A percentile compares a stretch with the other conserved stretches of the same genome.
Evolutionary conservation across 305 asterid genomes (phyloP).

Genomic region (Fraxinus paxiana): DNA sequence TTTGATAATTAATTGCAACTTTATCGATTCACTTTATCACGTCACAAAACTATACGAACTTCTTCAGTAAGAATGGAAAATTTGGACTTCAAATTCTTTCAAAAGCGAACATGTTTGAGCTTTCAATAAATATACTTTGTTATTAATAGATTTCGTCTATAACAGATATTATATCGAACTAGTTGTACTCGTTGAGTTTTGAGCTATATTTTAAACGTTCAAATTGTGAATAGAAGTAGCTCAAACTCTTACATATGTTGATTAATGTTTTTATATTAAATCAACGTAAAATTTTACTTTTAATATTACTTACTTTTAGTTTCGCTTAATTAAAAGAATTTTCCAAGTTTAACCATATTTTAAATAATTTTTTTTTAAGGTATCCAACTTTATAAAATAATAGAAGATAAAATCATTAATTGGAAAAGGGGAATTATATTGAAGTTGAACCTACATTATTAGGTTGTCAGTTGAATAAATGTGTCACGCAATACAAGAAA

Average conservation of each 20-base stretch:
- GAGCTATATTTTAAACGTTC: background rate
- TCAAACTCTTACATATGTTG: background rate
- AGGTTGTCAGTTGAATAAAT: background rate
- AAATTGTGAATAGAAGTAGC: too few species aligned
- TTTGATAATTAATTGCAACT: background rate
- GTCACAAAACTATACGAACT: background rate
- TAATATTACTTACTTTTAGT: background rate
- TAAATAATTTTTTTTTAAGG: background rate
- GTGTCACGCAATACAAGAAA: background rate
- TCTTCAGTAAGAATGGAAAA: background rate
- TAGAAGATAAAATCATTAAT: background rate
- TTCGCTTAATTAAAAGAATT: background rate
- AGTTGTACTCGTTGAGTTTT: background rate
- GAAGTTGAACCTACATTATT: background rate
- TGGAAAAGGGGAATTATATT: background rate
- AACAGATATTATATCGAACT: too few species aligned
- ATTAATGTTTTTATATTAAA: background rate
- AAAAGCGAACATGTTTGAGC: background rate
- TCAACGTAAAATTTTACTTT: background rate
- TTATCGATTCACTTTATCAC: background rate
- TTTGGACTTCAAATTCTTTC: background rate
- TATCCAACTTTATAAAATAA: background rate
- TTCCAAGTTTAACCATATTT: background rate
- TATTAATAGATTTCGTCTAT: background rate
- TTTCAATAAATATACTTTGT: background rate